phyloP scores from a whole-genome alignment of 177 flowering plant species.

The Telopea speciosissima region DNA sequence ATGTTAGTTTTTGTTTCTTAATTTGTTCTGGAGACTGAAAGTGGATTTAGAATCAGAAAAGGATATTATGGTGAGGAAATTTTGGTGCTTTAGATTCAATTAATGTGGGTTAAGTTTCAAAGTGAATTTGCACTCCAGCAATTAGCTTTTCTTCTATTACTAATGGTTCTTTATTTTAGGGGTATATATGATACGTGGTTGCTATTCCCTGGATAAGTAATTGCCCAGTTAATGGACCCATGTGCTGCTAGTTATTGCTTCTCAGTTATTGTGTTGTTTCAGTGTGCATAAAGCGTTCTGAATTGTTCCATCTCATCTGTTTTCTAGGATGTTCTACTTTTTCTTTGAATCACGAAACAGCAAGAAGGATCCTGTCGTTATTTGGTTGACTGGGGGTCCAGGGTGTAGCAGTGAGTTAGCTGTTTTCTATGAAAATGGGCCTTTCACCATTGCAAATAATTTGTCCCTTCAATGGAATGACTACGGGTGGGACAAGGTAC shows the following conservation, averaged over 20 bases:
- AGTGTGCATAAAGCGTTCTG: neutral
- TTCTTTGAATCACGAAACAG: slow-evolving; percentile 83
- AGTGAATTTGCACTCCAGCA: too few species aligned
- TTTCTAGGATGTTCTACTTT: slow-evolving; percentile 84
- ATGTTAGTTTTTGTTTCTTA: too few species aligned
- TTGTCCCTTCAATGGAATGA: slow-evolving; percentile 84
- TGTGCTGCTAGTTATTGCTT: neutral
- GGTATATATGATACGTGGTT: too few species aligned
- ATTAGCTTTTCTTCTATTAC: too few species aligned
- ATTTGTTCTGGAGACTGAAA: neutral
- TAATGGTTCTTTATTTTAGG: too few species aligned
- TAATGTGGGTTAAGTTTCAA: too few species aligned
- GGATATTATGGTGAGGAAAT: too few species aligned
- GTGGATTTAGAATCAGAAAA: neutral
- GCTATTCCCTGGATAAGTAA: neutral
- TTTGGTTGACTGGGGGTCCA: slow-evolving; percentile 98
- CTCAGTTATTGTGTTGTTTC: neutral
- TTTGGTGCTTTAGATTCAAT: too few species aligned
- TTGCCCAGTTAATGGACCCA: too few species aligned
- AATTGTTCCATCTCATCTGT: slow-evolving; percentile 3
- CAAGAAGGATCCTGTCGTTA: slow-evolving; percentile 73
- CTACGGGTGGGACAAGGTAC: slow-evolving; percentile 96
- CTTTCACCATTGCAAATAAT: slow-evolving; percentile 67
- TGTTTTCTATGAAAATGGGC: slow-evolving; percentile 93
- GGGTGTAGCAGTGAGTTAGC: slow-evolving; percentile 95